phyloP scores from a whole-genome alignment of 495 filamentous ascomycete genomes.

The Filosporella fistucella region DNA sequence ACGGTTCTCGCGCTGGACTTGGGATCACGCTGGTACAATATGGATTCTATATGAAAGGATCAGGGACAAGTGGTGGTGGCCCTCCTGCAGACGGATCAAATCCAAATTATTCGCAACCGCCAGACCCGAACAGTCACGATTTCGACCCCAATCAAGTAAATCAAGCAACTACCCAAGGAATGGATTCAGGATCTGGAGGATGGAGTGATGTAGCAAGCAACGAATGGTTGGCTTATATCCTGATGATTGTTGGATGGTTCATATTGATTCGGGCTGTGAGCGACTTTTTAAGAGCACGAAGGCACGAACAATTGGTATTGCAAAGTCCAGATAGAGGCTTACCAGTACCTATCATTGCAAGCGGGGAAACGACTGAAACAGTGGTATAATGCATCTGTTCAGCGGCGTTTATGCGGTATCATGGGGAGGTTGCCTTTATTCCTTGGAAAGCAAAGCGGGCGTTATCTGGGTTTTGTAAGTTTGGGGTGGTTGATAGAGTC shows the following conservation, averaged over 20 bases:
- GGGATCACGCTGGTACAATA: constrained; percentile 96
- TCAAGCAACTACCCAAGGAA: constrained; percentile 18
- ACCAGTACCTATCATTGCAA: constrained; percentile 80
- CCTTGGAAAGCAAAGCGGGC: constrained; percentile 2
- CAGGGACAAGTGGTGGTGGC: constrained; percentile 36
- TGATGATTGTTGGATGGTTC: constrained; percentile 99
- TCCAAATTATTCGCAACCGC: constrained; percentile 50
- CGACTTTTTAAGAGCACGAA: constrained; percentile 80
- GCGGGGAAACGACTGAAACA: constrained; percentile 76
- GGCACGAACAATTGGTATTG: constrained; percentile 87
- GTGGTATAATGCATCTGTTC: constrained; percentile 57
- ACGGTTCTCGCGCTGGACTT: constrained; percentile 89
- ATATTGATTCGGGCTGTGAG: constrained; percentile 86
- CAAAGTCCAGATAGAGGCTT: constrained; percentile 92
- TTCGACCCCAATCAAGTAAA: constrained; percentile 71
- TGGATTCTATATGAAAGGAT: constrained; percentile 86
- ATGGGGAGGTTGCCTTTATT: neutral
- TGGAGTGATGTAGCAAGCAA: constrained; percentile 55
- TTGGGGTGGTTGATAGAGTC: too few species aligned
- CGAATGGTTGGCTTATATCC: constrained; percentile 86
- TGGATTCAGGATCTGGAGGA: constrained; percentile 31
- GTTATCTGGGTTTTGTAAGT: neutral
- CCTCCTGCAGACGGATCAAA: constrained; percentile 46
- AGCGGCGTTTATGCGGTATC: constrained; percentile 3
- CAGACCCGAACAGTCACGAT: constrained; percentile 85